These are phyloP conservation scores for Fusarium sp. DNA, from an alignment of 2,329 filamentous ascomycete genomes.

Conservation along the genomic window DNA sequence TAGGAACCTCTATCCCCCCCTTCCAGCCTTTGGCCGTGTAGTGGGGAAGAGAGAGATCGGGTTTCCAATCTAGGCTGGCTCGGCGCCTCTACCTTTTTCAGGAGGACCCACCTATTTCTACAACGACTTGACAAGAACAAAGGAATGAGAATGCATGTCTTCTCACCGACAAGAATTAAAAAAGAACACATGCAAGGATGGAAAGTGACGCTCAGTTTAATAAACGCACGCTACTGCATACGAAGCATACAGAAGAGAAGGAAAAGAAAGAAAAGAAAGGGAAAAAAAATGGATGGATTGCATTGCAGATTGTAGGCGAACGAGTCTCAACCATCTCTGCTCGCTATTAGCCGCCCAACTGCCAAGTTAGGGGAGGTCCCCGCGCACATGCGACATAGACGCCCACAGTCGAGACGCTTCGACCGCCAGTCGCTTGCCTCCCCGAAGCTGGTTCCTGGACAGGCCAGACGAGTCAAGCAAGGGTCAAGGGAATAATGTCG, in stretches of 20 bases:
- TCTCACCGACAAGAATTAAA: background rate
- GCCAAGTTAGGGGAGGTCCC: conserved; percentile 17
- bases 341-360: conserved; percentile 32
- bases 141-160: conserved; percentile 14
- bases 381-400: conserved; percentile 43
- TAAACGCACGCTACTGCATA: background rate
- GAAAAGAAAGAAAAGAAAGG: background rate
- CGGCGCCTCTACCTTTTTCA: conserved; percentile 19
- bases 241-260: background rate
- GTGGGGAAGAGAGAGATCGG: conserved; percentile 31
- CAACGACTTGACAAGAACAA: conserved; percentile 1
- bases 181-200: background rate
- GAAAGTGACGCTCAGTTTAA: background rate
- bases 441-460: conserved; percentile 21
- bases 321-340: background rate
- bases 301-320: background rate
- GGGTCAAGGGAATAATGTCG: conserved; percentile 29
- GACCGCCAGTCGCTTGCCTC: conserved; percentile 37
- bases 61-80: conserved; percentile 29
- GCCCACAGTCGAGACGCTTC: conserved; percentile 43
- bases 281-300: background rate
- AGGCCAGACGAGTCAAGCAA: conserved; percentile 10
- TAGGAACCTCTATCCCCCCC: background rate
- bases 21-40: background rate
- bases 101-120: conserved; percentile 30